Conservation (phyloP, 345 rosid species). For the Kandelia obovata region DNA sequence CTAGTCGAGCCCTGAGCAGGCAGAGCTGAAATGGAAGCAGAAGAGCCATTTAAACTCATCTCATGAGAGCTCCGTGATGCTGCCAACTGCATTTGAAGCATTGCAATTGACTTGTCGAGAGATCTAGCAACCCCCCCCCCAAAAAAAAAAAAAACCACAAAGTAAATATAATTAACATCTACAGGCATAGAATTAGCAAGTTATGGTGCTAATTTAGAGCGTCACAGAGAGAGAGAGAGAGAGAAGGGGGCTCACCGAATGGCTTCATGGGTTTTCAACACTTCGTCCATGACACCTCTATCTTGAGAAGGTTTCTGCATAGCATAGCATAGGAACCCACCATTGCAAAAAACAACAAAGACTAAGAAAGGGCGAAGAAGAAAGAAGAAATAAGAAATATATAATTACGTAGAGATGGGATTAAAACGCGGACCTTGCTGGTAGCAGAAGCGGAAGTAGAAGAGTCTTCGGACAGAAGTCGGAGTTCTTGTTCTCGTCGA, state of each 20-base stretch:
- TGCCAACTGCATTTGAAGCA: constrained; percentile 67
- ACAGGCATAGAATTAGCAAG: not conserved
- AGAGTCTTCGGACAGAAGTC: constrained; percentile 54
- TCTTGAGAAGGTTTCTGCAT: constrained; percentile 37
- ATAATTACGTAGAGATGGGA: not conserved
- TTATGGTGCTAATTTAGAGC: not conserved
- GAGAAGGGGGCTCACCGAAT: constrained; percentile 57
- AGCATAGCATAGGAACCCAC: not conserved
- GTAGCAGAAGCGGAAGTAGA: constrained; percentile 3
- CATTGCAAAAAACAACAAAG: not conserved
- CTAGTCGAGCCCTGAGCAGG: constrained; percentile 23
- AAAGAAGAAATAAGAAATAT: not conserved
- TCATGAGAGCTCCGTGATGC: constrained; percentile 56
- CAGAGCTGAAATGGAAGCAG: constrained; percentile 28
- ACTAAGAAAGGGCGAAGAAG: not conserved
- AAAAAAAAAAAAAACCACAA: constrained; percentile 12
- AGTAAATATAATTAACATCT: constrained; percentile 5
- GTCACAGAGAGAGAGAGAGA: not conserved
- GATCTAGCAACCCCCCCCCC: constrained; percentile 48
- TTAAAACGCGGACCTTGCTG: constrained; percentile 44
- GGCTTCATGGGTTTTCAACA: constrained; percentile 69
- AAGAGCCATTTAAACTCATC: constrained; percentile 33
- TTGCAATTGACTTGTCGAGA: constrained; percentile 68
- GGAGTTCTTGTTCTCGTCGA: constrained; percentile 60
- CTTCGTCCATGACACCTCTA: constrained; percentile 59